A percentile compares a stretch with the other conserved stretches of the same genome.
Conservation (phyloP, 1,139 yeast genomes). For the Suhomyces maxii region DNA sequence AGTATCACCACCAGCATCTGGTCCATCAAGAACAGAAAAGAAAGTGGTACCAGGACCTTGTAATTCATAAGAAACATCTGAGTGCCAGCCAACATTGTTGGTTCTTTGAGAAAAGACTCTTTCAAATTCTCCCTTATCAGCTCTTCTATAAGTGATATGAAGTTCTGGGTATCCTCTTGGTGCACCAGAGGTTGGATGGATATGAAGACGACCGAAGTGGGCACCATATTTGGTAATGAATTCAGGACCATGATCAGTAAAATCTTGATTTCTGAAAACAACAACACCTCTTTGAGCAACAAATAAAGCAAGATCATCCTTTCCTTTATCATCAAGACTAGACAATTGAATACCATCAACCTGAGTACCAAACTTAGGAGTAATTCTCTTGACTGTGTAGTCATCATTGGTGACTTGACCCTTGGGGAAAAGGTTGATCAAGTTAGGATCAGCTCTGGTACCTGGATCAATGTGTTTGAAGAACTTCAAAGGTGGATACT, state of each 20-base stretch:
- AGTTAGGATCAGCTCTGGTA: conserved; percentile 53
- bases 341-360: conserved; percentile 36
- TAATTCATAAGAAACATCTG: conserved; percentile 41
- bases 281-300: conserved; percentile 46
- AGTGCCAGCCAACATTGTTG: conserved; percentile 40
- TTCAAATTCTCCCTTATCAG: conserved; percentile 26
- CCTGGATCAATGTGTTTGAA: conserved; percentile 57
- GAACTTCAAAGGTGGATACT: conserved; percentile 46
- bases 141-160: conserved; percentile 34
- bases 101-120: conserved; percentile 24
- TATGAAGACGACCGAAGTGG: conserved; percentile 40
- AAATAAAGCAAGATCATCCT: conserved; percentile 39
- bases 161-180: conserved; percentile 39
- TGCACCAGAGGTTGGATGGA: conserved; percentile 44
- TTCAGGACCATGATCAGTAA: conserved; percentile 32
- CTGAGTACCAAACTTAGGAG: conserved; percentile 71
- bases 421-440: conserved; percentile 49
- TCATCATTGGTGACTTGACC: conserved; percentile 11
- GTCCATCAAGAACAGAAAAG: conserved; percentile 39
- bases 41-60: conserved; percentile 42
- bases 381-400: conserved; percentile 39
- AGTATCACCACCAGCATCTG: conserved; percentile 43
- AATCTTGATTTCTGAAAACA: conserved; percentile 40
- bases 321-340: conserved; percentile 26
- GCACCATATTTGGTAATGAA: conserved; percentile 32